Conservation (phyloP, 108 stramenopile species). For the Skeletonema marinoi region DNA sequence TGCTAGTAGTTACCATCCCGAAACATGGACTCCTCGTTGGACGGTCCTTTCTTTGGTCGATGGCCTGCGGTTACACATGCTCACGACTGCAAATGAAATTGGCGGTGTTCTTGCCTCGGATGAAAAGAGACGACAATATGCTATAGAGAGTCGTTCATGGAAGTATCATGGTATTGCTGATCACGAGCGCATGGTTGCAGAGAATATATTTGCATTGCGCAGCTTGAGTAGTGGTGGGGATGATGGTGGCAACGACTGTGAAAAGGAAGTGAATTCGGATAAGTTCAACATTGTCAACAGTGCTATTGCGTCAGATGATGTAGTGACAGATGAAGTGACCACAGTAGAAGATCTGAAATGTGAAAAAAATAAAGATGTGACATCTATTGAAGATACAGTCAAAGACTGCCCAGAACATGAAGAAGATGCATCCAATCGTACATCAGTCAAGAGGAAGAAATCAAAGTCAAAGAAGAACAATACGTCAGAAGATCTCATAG, state of each 20-base stretch:
- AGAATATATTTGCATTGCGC: slow-evolving; percentile 28
- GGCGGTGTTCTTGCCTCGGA: slow-evolving; percentile 63
- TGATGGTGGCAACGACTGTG: neutral
- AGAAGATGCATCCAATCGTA: neutral
- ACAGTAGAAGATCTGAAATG: no score
- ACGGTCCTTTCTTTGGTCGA: slow-evolving; percentile 70
- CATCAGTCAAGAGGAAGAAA: neutral
- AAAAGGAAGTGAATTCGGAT: neutral
- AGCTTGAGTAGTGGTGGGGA: neutral
- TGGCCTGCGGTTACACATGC: slow-evolving; percentile 82
- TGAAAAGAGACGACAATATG: slow-evolving; percentile 48
- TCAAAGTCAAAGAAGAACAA: neutral
- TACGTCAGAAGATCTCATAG: neutral
- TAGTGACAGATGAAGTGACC: no score
- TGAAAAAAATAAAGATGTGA: neutral
- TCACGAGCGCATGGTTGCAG: slow-evolving; percentile 49
- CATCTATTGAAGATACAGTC: neutral
- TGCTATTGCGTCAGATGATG: no score
- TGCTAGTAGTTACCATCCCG: slow-evolving; percentile 86
- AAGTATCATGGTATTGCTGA: slow-evolving; percentile 39
- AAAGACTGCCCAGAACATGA: neutral
- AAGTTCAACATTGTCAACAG: neutral
- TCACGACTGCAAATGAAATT: slow-evolving; percentile 81
- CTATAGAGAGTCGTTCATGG: slow-evolving; percentile 61
- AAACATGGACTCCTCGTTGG: slow-evolving; percentile 90